These are phyloP conservation scores for Coemansia sp. DNA, from an alignment of 192 early-diverging fungal genomes.

Conservation along the genomic window DNA sequence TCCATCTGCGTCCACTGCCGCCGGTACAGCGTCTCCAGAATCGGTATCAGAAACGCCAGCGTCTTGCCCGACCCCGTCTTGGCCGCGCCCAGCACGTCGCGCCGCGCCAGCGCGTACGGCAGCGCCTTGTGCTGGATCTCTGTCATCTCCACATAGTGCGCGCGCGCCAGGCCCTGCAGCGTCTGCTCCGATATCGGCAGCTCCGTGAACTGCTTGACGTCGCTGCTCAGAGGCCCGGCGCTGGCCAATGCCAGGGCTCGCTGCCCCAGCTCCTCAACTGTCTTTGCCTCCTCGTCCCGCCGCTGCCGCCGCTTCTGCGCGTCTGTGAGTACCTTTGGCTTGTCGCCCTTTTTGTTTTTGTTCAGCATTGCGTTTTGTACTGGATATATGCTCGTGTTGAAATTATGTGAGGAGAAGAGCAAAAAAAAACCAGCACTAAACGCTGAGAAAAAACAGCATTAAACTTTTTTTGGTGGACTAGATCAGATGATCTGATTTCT, in stretches of 20 bases:
- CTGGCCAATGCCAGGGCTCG: constrained; percentile 30
- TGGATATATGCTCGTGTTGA: background rate
- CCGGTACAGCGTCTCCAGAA: constrained; percentile 83
- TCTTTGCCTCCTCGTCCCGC: constrained; percentile 28
- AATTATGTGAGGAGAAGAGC: too few species aligned
- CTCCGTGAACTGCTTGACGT: constrained; percentile 29
- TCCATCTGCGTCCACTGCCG: constrained; percentile 78
- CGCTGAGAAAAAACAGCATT: background rate
- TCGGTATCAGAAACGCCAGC: constrained; percentile 72
- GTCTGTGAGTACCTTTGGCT: constrained; percentile 6
- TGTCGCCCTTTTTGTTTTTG: constrained; percentile 18
- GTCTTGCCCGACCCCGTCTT: constrained; percentile 88
- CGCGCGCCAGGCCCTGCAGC: constrained; percentile 66
- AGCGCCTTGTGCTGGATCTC: constrained; percentile 86
- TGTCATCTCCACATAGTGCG: constrained; percentile 90
- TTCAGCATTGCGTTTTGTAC: background rate
- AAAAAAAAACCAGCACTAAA: background rate
- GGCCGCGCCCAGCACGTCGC: constrained; percentile 81
- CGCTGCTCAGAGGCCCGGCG: constrained; percentile 10
- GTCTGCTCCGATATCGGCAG: constrained; percentile 52
- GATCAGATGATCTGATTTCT: constrained; percentile 1
- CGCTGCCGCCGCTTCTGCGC: constrained; percentile 32
- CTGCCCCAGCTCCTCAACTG: constrained; percentile 42
- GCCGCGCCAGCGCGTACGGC: constrained; percentile 63
- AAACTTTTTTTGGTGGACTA: constrained; percentile 2